Evolutionary conservation across 306 rosid species (phyloP).

Genomic region (Prunus campanulata): DNA sequence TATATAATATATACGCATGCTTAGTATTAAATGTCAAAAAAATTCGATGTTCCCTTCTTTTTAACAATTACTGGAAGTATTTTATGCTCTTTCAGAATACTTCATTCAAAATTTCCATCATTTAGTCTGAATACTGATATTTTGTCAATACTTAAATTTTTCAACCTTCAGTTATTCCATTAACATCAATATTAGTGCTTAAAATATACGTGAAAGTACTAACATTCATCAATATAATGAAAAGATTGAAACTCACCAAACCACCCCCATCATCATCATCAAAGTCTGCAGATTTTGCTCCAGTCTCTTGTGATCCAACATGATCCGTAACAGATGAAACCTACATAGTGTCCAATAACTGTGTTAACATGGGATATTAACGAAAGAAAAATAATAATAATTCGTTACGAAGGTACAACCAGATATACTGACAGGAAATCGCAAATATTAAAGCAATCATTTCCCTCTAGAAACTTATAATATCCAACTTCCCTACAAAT

Average conservation of each 20-base stretch:
- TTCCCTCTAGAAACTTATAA: not conserved
- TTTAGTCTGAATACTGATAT: not conserved
- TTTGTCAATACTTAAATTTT: not conserved
- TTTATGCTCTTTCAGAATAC: not conserved
- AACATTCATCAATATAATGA: not conserved
- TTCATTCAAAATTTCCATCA: not conserved
- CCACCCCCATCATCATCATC: constrained; percentile 98
- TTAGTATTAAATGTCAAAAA: not conserved
- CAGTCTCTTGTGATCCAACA: constrained; percentile 77
- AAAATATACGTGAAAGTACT: not conserved
- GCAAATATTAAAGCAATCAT: not conserved
- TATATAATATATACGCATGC: not conserved
- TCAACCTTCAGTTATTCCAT: not conserved
- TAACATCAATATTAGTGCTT: not conserved
- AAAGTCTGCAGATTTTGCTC: constrained; percentile 84
- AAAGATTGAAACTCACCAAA: constrained; percentile 57
- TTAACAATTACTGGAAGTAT: too few relatives aligned
- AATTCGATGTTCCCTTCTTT: not conserved
- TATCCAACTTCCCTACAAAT: constrained; percentile 2
- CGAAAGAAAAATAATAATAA: not conserved
- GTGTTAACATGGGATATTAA: not conserved
- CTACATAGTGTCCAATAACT: constrained; percentile 29
- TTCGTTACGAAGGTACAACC: constrained; percentile 1
- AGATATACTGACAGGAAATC: not conserved
- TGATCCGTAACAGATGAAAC: constrained; percentile 96